Conservation (phyloP, 495 filamentous ascomycete genomes). For the Podospora pseudoanserina region DNA sequence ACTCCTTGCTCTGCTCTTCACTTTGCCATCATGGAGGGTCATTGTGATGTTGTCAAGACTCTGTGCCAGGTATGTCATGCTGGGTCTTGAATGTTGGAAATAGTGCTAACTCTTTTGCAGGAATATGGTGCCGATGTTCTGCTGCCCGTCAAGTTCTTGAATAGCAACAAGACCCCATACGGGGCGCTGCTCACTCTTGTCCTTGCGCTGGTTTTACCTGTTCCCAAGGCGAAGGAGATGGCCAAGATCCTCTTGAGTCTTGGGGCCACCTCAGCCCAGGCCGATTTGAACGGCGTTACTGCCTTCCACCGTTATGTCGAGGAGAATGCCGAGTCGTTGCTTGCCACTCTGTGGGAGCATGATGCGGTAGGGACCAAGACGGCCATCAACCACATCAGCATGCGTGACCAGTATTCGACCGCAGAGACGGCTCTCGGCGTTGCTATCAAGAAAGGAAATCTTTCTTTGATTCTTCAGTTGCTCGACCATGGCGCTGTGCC, state of each 20-base stretch:
- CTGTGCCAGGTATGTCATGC: slow-evolving; percentile 51
- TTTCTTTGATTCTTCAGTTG: slow-evolving; percentile 37
- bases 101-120: slow-evolving; percentile 10
- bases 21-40: slow-evolving; percentile 68
- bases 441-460: slow-evolving; percentile 34
- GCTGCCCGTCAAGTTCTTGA: slow-evolving; percentile 60
- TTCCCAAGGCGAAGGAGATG: slow-evolving; percentile 59
- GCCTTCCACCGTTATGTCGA: slow-evolving; percentile 56
- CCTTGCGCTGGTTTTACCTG: slow-evolving; percentile 55
- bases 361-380: slow-evolving; percentile 58
- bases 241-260: slow-evolving; percentile 59
- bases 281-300: slow-evolving; percentile 56
- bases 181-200: slow-evolving; percentile 62
- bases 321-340: slow-evolving; percentile 45
- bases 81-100: background rate
- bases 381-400: slow-evolving; percentile 59
- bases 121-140: slow-evolving; percentile 71
- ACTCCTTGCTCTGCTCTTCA: slow-evolving; percentile 66
- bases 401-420: slow-evolving; percentile 25
- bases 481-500: slow-evolving; percentile 40
- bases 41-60: slow-evolving; percentile 60
- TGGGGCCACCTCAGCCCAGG: slow-evolving; percentile 70
- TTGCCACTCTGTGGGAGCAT: slow-evolving; percentile 56
- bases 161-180: slow-evolving; percentile 44
- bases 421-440: slow-evolving; percentile 36